Percentiles rank a stretch among this genome's conserved stretches.
Conservation (phyloP, 768 basidiomycete genomes). For the Symmetrospora coprosmae region DNA sequence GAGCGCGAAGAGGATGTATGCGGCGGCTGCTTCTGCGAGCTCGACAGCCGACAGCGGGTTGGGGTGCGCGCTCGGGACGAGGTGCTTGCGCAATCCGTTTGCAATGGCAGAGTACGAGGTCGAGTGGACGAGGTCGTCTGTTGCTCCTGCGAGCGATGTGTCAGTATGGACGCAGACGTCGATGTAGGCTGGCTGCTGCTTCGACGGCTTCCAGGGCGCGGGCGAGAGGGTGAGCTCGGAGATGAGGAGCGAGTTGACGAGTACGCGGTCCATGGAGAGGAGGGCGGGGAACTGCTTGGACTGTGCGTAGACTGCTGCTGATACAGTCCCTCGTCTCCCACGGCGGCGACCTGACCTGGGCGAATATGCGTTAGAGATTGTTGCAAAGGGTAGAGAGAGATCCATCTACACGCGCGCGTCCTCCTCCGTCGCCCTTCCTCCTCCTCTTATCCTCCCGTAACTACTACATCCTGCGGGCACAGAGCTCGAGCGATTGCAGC, state of each 20-base stretch:
- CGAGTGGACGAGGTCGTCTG: conserved; percentile 16
- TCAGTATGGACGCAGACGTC: conserved; percentile 1
- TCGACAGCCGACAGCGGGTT: neutral
- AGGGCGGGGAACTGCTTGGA: no score
- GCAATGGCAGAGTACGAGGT: conserved; percentile 13
- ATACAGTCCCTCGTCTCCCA: no score
- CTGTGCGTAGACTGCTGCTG: no score
- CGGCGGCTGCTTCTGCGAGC: conserved; percentile 8
- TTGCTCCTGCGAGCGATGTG: conserved; percentile 11
- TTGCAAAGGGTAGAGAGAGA: no score
- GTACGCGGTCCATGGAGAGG: conserved; percentile 19
- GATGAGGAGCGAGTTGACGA: neutral
- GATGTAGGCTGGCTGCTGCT: conserved; percentile 7
- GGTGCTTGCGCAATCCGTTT: conserved; percentile 5
- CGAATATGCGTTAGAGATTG: no score
- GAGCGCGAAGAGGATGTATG: neutral
- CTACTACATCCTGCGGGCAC: no score
- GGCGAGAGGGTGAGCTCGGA: conserved; percentile 5
- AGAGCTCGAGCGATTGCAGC: no score
- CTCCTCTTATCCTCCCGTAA: no score
- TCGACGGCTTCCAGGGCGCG: neutral
- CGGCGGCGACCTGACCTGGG: no score
- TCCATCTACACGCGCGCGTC: no score
- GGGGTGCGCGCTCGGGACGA: neutral
- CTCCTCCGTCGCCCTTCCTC: no score